Evolutionary conservation across 345 rosid species (phyloP).

Genomic region (Cochlearia excelsa): DNA sequence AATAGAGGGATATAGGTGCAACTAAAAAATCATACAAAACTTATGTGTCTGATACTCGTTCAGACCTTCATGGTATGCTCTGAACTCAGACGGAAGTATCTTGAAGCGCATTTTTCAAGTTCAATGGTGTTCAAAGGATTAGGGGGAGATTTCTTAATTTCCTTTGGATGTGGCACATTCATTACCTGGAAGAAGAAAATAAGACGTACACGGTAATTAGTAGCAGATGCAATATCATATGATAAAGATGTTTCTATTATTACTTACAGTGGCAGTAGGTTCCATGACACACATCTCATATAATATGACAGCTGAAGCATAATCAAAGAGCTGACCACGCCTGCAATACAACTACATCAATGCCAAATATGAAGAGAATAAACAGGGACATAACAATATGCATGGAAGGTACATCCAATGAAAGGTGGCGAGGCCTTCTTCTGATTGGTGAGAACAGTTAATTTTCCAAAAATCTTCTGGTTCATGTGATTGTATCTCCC

Average conservation of each 20-base stretch:
- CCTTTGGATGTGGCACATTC: conserved; percentile 67
- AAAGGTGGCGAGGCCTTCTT: conserved; percentile 74
- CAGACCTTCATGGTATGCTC: conserved; percentile 93
- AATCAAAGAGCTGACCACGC: conserved; percentile 95
- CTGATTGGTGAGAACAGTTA: conserved; percentile 79
- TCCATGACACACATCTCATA: conserved; percentile 94
- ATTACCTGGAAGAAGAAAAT: conserved; percentile 56
- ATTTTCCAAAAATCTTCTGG: conserved; percentile 95
- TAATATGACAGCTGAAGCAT: conserved; percentile 64
- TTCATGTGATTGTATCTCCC: conserved; percentile 96
- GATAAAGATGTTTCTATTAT: conserved; percentile 21
- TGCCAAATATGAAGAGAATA: conserved; percentile 16
- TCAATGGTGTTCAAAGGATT: conserved; percentile 94
- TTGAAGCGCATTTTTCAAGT: conserved; percentile 93
- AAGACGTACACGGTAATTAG: conserved; percentile 13
- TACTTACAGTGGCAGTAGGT: conserved; percentile 82
- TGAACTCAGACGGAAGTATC: conserved; percentile 91
- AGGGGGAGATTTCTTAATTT: conserved; percentile 81
- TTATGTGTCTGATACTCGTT: background rate
- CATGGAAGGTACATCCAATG: conserved; percentile 66
- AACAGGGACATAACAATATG: conserved; percentile 12
- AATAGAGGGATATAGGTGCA: conserved; percentile 8
- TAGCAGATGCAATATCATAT: conserved; percentile 18
- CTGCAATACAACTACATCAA: conserved; percentile 44
- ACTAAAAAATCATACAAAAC: conserved; percentile 4